Conservation (phyloP, 257 asterid species). For the Mitragyna speciosa region DNA sequence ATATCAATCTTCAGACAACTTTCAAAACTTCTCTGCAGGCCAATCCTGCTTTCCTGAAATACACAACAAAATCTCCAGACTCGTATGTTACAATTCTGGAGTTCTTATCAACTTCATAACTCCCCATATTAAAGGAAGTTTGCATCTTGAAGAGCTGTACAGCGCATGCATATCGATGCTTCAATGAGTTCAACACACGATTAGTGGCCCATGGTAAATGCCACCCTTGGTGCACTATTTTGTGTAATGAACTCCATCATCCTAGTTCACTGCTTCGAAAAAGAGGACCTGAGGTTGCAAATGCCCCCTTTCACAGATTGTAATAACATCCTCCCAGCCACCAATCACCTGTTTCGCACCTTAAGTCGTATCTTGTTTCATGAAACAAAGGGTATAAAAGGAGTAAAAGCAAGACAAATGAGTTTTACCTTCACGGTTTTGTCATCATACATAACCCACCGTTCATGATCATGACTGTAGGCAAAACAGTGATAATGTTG, state of each 20-base stretch:
- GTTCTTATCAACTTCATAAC: constrained; percentile 21
- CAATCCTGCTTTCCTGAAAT: constrained; percentile 27
- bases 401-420: constrained; percentile 7
- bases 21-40: constrained; percentile 28
- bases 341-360: constrained; percentile 64
- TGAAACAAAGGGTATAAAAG: not conserved
- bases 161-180: constrained; percentile 18
- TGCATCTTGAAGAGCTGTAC: constrained; percentile 17
- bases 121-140: not conserved
- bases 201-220: constrained; percentile 20
- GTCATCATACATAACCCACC: constrained; percentile 96
- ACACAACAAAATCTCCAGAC: constrained; percentile 24
- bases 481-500: constrained; percentile 98
- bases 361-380: constrained; percentile 4
- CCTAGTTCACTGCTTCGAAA: constrained; percentile 72
- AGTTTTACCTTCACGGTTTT: constrained; percentile 77
- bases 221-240: constrained; percentile 8
- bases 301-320: constrained; percentile 85
- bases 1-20: constrained; percentile 21
- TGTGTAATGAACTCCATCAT: constrained; percentile 5
- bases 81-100: constrained; percentile 36
- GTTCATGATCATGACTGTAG: constrained; percentile 64
- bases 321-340: constrained; percentile 80
- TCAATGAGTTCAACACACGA: constrained; percentile 24
- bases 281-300: constrained; percentile 95